Base-by-base conservation (phyloP, 78 protist genomes). In the slime mould (Dictyostelium discoideum) region DNA sequence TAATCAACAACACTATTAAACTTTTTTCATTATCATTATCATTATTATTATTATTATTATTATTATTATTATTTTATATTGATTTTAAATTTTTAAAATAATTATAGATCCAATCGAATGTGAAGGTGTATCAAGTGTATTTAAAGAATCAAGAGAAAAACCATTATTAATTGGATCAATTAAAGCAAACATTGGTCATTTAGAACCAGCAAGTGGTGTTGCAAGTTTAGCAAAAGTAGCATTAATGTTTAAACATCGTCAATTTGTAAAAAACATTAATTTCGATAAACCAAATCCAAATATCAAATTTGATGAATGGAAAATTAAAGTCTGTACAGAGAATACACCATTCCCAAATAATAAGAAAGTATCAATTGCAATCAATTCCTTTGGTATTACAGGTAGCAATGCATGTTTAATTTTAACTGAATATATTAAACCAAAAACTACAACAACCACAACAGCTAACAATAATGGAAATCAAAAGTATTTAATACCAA, bases 321-420 rank as follows among this genome's bases (percentile, higher is more conserved):
- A 84, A 24, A 22, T 92, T 11, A 40, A 80, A 26, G 90, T 92
- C 20, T 6, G 32, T 4, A 76, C 77, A 8, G 46, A 89, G 22
- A 37, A 2, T 3, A 77, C 46, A n/a, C 84, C 84, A 42, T 78
- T 78, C 18, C 84, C 84, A 40, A 84, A 44, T 7, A 44, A 86
- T 77, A 79, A 26, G 79, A 7, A 1, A 5, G 39, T 78, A 32
- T 10, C 42, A 13, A 87, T 85, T 29, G 97, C 98, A 22, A 40
- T 97, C 20, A 92, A 87, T 39, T 48, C 95, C 29, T 97, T 97
- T 84, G 98, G 98, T 22, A 92, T 96, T 72, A 96, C 97, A 0
- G 98, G 98, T 16, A 42, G 97, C 10, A 97, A 97, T 57, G 85
- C 74, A 20, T 98, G 96, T 32, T 9, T 93, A 20, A 5, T 96